phyloP scores from a whole-genome alignment of 176 grass and related monocot genomes.

The Rhynchospora tenuis region DNA sequence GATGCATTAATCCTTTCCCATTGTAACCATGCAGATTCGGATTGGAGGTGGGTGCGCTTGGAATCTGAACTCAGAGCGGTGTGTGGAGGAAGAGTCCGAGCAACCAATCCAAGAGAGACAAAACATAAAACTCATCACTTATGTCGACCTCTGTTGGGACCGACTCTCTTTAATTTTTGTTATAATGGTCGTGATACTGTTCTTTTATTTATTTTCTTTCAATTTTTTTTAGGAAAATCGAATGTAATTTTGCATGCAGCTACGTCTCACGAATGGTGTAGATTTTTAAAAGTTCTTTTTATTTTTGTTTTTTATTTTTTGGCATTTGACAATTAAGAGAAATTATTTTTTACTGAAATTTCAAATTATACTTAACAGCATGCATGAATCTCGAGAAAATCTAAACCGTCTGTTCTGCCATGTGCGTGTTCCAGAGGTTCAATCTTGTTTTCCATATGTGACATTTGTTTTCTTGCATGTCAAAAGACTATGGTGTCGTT shows the following conservation, averaged over 20 bases:
- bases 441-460: too few species aligned
- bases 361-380: too few species aligned
- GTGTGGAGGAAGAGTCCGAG: neutral
- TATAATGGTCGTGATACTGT: neutral
- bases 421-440: too few species aligned
- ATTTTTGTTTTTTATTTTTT: too few species aligned
- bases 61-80: neutral
- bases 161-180: neutral
- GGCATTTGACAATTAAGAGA: too few species aligned
- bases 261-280: too few species aligned
- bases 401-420: too few species aligned
- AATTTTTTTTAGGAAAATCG: neutral
- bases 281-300: too few species aligned
- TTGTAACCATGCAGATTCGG: neutral
- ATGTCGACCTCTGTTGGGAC: neutral
- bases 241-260: neutral
- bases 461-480: too few species aligned
- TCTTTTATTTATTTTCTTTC: neutral
- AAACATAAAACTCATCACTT: conserved; percentile 1
- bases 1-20: neutral
- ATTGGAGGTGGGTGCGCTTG: neutral
- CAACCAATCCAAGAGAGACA: conserved; percentile 33
- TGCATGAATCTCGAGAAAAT: too few species aligned
- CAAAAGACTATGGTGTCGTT: too few species aligned
- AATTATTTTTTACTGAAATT: too few species aligned